A percentile compares a stretch with the other conserved stretches of the same genome.
Conservation (phyloP, 2,329 filamentous ascomycete genomes). For the Ophiobolus disseminans region DNA sequence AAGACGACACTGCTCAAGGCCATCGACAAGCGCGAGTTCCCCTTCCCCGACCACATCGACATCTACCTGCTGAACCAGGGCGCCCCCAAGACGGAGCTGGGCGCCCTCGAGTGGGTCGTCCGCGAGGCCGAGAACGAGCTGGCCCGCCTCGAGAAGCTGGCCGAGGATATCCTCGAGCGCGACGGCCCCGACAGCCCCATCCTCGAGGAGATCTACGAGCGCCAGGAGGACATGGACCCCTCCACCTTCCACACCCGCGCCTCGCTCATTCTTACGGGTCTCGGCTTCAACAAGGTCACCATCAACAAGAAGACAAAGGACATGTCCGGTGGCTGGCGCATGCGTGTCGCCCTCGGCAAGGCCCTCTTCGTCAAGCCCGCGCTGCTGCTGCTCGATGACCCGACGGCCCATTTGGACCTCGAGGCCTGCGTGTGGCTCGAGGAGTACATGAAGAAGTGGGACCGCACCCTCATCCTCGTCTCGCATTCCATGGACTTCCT, state of each 20-base stretch:
- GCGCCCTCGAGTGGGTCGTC: slow-evolving; percentile 97
- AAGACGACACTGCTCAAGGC: slow-evolving; percentile 98
- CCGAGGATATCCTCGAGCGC: slow-evolving; percentile 88
- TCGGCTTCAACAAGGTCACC: slow-evolving; percentile 97
- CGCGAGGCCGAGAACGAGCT: slow-evolving; percentile 92
- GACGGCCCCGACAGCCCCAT: slow-evolving; percentile 91
- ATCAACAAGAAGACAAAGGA: slow-evolving; percentile 99
- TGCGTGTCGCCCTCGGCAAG: slow-evolving; percentile 97
- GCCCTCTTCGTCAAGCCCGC: slow-evolving; percentile 98
- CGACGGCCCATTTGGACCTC: slow-evolving; percentile 97
- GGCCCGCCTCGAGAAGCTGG: slow-evolving; percentile 84
- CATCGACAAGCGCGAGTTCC: slow-evolving; percentile 91
- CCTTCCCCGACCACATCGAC: slow-evolving; percentile 94
- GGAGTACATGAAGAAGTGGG: slow-evolving; percentile 99
- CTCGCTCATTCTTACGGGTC: slow-evolving; percentile 95
- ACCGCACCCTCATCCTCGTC: slow-evolving; percentile 92
- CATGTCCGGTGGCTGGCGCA: slow-evolving; percentile 99
- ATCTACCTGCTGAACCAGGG: slow-evolving; percentile 99
- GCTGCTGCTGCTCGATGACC: slow-evolving; percentile 93
- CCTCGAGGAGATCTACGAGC: slow-evolving; percentile 96
- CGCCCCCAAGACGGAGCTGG: slow-evolving; percentile 84
- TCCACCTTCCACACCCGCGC: slow-evolving; percentile 96
- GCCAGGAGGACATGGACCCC: slow-evolving; percentile 98
- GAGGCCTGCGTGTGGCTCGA: slow-evolving; percentile 99
- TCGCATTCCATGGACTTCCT: slow-evolving; percentile 99